Evolutionary conservation across 805 yeast species (phyloP), one percentile per base, ranked within the genome.

Genomic region (Clavispora asparagi): DNA sequence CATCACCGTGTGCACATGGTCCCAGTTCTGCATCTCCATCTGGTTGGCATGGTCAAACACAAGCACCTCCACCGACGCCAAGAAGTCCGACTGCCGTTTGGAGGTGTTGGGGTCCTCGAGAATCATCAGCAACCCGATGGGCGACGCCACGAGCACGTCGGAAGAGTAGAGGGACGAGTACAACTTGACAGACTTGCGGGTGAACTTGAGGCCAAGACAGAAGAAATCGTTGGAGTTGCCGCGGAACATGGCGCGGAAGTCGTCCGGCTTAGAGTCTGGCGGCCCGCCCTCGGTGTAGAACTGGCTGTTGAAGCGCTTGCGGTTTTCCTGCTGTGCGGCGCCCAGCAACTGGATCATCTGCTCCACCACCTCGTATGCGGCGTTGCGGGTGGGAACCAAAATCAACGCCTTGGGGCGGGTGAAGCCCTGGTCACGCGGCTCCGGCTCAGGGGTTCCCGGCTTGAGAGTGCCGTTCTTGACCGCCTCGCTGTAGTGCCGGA

Each of bases 181-280:
- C 30, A 94, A 69, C 64, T 90, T 91, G 47, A 92, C 61, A 0
- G 96, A 77, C 61, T 90, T 92, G 59, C 97, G 78, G 1, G 97
- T 89, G 64, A 90, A 82, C 64, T 92, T 94, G 32, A 88, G 58
- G n/a, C 99, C 98, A 6, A 94, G 56, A 44, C 94, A 85, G 65
- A 94, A 94, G 67, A 87, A 84, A 70, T 94, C 99, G 60, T 87
- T 87, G 12, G 91, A 81, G 67, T 91, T 92, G 12, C 99, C 99
- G 50, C 81, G 80, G 68, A 94, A 94, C 42, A 81, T 66, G 40
- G 81, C 77, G 58, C 78, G 79, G 66, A 92, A 94, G 56, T 92
- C 97, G 9, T 79, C 85, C 0, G 98, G 96, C 61, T 87, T 94
- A 39, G 71, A 66, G 4, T 60, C 70, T 1, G 82, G 75, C 2